Percentiles rank a stretch among this genome's conserved stretches.
phyloP scores from a whole-genome alignment of 352 stramenopile genomes.

The Globisporangium heterothallicum region DNA sequence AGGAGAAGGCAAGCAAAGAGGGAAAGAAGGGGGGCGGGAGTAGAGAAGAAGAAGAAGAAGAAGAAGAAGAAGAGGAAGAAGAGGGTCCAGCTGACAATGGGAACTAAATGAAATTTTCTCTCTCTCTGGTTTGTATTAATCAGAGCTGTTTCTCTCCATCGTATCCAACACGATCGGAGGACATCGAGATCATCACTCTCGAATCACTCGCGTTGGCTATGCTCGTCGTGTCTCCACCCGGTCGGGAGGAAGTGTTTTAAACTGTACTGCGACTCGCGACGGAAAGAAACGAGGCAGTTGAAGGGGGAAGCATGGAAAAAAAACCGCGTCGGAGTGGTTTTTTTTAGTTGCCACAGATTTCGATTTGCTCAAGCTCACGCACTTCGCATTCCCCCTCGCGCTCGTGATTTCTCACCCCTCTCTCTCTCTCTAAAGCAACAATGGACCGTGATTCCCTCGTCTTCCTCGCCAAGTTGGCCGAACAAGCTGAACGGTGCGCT shows the following conservation, averaged over 20 bases:
- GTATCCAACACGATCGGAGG: too few relatives aligned
- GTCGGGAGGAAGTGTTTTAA: too few relatives aligned
- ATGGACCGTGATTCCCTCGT: constrained; percentile 82
- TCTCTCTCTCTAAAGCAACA: constrained; percentile 4
- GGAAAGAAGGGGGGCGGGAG: too few relatives aligned
- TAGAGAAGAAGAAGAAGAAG: too few relatives aligned
- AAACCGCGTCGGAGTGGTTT: background rate
- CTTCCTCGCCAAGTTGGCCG: constrained; percentile 78
- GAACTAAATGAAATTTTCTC: background rate
- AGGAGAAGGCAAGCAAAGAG: too few relatives aligned
- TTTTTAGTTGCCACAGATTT: constrained; percentile 49
- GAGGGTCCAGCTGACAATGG: background rate
- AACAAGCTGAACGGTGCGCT: constrained; percentile 74
- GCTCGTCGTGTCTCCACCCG: constrained; percentile 3
- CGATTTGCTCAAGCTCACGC: constrained; percentile 50
- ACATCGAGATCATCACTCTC: too few relatives aligned
- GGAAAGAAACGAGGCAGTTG: too few relatives aligned
- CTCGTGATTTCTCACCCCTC: constrained; percentile 4
- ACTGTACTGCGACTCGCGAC: too few relatives aligned
- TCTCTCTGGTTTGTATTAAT: background rate
- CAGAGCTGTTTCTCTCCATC: too few relatives aligned
- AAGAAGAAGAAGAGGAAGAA: too few relatives aligned
- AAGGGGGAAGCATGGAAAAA: too few relatives aligned
- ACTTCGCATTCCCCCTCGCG: constrained; percentile 31
- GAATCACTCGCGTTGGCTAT: background rate